Evolutionary conservation across 257 asterid genomes (phyloP), one percentile per base, ranked within the genome.

Genomic region (Gentiana straminea): DNA sequence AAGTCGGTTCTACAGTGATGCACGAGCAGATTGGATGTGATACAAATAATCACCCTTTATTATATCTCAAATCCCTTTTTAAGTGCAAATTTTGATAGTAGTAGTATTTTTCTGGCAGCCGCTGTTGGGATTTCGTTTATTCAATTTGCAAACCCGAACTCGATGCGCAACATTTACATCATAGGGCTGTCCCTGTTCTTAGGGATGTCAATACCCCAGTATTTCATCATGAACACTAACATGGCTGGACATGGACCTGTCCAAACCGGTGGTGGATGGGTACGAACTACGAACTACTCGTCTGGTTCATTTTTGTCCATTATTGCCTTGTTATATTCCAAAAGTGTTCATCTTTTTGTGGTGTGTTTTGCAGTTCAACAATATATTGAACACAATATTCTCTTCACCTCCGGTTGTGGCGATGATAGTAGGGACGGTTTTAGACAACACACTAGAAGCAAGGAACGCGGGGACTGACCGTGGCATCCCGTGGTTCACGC

Each of bases 181-280:
- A 58, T 86, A 57, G 97, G 99, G 12, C 64, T 82, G 51, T 62
- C 99, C 55, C 66, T 92, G 56, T 88, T 86, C 79, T 70, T 92
- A 54, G 97, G 94, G 37, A 75, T 88, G 65, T 88, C 99, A 0
- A 77, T 88, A 65, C 82, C 99, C 11, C 99, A 92, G 57, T 92
- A 81, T 60, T 92, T 92, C 52, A 68, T 80, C 69, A 75, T 69
- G 89, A 80, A 79, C 76, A 88, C 93, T 0, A 84, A 85, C 64
- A 47, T 24, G 2, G n/a, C 70, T 37, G 99, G 97, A 10, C 95
- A 81, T 63, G 97, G 97, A 36, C 99, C 99, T 37, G 82, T 88
- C 68, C 59, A 79, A 75, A 83, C 97, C 7, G 63, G 75, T 37
- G 97, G 76, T 59, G 94, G 97, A 86, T 92, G 99, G 99, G 99